Base-by-base conservation (phyloP, 2,329 filamentous ascomycete genomes). In the Westerdykella aurantiaca region DNA sequence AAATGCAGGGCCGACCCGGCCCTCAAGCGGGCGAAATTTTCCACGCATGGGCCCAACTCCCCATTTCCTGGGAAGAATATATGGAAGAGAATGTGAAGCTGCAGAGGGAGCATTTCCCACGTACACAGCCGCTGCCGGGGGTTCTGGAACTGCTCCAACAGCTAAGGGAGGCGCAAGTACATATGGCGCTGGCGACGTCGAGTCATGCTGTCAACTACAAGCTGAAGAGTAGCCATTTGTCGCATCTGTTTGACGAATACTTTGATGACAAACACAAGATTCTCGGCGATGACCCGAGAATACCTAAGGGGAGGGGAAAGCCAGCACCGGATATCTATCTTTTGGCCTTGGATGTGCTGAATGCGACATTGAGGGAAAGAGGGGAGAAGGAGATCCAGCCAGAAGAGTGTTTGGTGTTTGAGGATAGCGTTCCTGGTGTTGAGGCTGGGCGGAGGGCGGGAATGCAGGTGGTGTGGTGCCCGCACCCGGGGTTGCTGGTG, bases 251-350 rank as follows among this genome's bases (percentile, higher is more conserved):
- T 53, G 52, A 58, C 2, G 59, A 68, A 1, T 95, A 96, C 60
- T 78, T 82, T 25, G 63, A 73, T 1, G 69, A 82, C n/a, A 80
- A 87, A 45, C 81, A 87, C 45, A 80, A 83, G 38, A 84, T 98
- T 0, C 72, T 95, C 1, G 93, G 93, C 10, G 93, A 98, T 61
- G 91, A 98, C 64, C 62, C 73, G 6, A 78, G 93, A 40, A 86
- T 98, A 53, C 72, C 78, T 0, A 69, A 76, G 3, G 91, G 91
- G 0, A 74, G 88, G n/a, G 93, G 93, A 11, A 98, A 98, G 70
- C 93, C 93, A 0, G 78, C 91, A 25, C 93, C 91, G 0, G 91
- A 98, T 69, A 98, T 98, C 55, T 97, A 95, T 68, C 71, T 94
- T 7, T 74, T 97, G 1, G 91, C 93, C 0, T 73, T 98, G 43